Evolutionary conservation across 257 asterid species (phyloP).

Genomic region (Plectranthus barbatus): DNA sequence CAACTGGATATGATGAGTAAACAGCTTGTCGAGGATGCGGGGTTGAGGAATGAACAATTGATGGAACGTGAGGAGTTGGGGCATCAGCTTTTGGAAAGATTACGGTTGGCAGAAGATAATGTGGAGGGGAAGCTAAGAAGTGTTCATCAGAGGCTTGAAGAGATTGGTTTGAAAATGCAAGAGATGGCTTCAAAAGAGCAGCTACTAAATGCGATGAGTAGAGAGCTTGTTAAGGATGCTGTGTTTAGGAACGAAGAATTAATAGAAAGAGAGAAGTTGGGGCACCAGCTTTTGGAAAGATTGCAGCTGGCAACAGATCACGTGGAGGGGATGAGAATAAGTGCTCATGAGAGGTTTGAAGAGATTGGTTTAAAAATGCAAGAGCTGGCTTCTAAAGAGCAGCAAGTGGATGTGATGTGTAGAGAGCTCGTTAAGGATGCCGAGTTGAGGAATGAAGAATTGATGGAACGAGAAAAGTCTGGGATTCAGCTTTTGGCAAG

Average conservation of each 20-base stretch:
- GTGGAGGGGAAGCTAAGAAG: neutral
- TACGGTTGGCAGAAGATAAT: conserved; percentile 6
- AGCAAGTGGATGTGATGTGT: neutral
- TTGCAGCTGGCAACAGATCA: conserved; percentile 11
- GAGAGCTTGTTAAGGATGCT: conserved; percentile 6
- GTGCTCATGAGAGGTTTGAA: conserved; percentile 3
- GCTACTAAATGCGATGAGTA: conserved; percentile 1
- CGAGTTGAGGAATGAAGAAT: conserved; percentile 6
- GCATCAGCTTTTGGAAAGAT: conserved; percentile 16
- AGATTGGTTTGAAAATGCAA: conserved; percentile 1
- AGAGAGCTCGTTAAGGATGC: conserved; percentile 6
- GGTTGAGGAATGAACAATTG: conserved; percentile 13
- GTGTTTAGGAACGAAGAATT: conserved; percentile 11
- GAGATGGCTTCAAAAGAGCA: conserved; percentile 15
- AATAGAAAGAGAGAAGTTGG: conserved; percentile 6
- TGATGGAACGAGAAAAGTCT: conserved; percentile 10
- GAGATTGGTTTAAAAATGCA: conserved; percentile 2
- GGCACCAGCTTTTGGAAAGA: conserved; percentile 15
- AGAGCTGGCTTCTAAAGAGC: conserved; percentile 12
- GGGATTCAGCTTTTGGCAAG: conserved; percentile 13
- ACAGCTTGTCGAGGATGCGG: conserved; percentile 2
- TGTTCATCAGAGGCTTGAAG: conserved; percentile 4
- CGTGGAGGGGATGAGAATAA: neutral
- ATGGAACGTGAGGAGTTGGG: conserved; percentile 7
- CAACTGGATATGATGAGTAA: conserved; percentile 7